A percentile compares a stretch with the other conserved stretches of the same genome.
Evolutionary conservation across 225 moss, liverwort and hornwort species (phyloP).

Genomic region (Marchantia paleacea): DNA sequence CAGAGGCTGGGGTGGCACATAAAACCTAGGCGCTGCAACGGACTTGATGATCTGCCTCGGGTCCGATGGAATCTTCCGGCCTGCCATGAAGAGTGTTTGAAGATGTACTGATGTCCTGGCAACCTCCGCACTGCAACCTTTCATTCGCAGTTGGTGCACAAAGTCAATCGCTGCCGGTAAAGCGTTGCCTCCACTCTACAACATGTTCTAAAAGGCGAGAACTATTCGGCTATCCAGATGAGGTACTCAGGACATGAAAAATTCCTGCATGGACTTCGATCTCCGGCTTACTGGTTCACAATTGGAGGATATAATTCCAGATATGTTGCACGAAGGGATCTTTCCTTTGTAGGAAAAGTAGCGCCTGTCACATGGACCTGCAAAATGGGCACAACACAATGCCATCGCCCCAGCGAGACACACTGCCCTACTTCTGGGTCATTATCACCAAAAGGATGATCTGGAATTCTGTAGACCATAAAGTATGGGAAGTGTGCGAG

Average conservation of each 20-base stretch:
- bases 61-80: slow-evolving; percentile 1
- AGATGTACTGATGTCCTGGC: neutral
- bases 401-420: neutral
- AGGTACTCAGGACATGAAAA: neutral
- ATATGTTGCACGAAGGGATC: neutral
- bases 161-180: neutral
- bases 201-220: neutral
- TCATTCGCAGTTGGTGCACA: neutral
- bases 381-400: neutral
- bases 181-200: neutral
- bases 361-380: neutral
- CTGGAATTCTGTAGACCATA: neutral
- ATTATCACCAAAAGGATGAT: neutral
- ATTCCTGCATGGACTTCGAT: neutral
- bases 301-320: neutral
- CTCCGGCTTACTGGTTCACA: neutral
- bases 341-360: no score
- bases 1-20: neutral
- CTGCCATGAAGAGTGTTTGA: neutral
- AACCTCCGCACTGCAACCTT: neutral
- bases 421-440: neutral
- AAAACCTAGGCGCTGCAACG: neutral
- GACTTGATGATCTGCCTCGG: neutral
- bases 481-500: neutral
- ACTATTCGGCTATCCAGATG: neutral